Percentiles rank a stretch among this genome's conserved stretches.
These are phyloP conservation scores for Pleurozium schreberi DNA, from an alignment of 225 moss, liverwort and hornwort species.

Conservation along the genomic window DNA sequence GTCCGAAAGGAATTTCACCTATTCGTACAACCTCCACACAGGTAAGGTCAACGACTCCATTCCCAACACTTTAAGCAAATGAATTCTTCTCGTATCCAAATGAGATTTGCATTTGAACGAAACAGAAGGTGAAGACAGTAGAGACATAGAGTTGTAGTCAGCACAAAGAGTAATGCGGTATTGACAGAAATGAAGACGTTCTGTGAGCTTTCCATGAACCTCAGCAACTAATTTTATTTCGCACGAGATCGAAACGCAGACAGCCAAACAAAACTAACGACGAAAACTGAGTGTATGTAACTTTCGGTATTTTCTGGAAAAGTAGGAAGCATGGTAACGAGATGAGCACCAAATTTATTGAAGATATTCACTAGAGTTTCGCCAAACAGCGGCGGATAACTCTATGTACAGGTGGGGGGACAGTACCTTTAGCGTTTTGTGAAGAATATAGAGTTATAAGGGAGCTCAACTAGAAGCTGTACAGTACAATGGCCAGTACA, in stretches of 20 bases:
- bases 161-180: neutral
- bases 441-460: neutral
- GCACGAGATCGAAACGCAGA: neutral
- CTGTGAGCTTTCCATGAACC: neutral
- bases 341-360: neutral
- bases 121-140: neutral
- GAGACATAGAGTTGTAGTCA: neutral
- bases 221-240: neutral
- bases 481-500: neutral
- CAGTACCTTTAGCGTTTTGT: neutral
- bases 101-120: neutral
- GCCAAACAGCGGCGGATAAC: neutral
- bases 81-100: neutral
- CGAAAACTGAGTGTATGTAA: neutral
- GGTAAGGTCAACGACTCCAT: neutral
- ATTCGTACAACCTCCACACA: neutral
- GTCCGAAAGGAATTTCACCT: neutral
- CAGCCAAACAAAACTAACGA: neutral
- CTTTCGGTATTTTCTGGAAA: neutral
- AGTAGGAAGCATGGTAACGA: neutral
- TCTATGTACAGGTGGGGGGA: neutral
- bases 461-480: neutral
- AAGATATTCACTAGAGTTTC: neutral
- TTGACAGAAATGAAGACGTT: neutral
- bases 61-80: neutral